Evolutionary conservation across 345 rosid genomes (phyloP).

Genomic region (Brassica cretica): DNA sequence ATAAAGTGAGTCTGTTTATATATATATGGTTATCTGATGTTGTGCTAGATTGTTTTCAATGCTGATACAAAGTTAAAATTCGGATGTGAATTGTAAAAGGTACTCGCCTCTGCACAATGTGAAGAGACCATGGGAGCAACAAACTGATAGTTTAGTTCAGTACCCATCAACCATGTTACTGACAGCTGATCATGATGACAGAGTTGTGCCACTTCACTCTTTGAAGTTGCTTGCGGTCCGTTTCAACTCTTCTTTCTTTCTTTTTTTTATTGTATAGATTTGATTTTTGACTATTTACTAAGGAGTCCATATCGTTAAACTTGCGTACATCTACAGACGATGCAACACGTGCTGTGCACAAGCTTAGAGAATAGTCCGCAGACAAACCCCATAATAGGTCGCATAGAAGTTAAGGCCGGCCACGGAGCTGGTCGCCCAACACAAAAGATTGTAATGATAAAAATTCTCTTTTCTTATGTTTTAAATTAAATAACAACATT

Average conservation of each 20-base stretch:
- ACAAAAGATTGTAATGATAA: slow-evolving; percentile 59
- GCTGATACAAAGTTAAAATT: slow-evolving; percentile 1
- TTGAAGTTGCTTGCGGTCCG: slow-evolving; percentile 85
- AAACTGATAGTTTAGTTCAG: slow-evolving; percentile 44
- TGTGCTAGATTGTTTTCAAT: slow-evolving; percentile 12
- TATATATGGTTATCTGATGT: not conserved
- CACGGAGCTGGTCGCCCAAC: slow-evolving; percentile 96
- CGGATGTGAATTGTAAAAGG: slow-evolving; percentile 44
- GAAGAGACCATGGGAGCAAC: slow-evolving; percentile 82
- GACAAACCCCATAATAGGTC: slow-evolving; percentile 81
- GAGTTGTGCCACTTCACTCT: slow-evolving; percentile 87
- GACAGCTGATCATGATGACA: slow-evolving; percentile 96
- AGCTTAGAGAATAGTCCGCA: slow-evolving; percentile 84
- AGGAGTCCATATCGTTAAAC: not conserved
- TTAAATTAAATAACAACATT: not conserved
- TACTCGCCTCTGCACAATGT: slow-evolving; percentile 95
- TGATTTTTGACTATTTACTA: not conserved
- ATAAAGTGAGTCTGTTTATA: slow-evolving; percentile 58
- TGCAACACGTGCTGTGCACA: slow-evolving; percentile 74
- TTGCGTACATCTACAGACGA: slow-evolving; percentile 49
- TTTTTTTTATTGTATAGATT: not conserved
- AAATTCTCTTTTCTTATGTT: not conserved
- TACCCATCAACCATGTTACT: slow-evolving; percentile 90
- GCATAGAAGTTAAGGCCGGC: slow-evolving; percentile 88
- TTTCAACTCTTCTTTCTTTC: not conserved